Evolutionary conservation across 108 stramenopile species (phyloP).

Genomic region (Mayamaea pseudoterrestris): DNA sequence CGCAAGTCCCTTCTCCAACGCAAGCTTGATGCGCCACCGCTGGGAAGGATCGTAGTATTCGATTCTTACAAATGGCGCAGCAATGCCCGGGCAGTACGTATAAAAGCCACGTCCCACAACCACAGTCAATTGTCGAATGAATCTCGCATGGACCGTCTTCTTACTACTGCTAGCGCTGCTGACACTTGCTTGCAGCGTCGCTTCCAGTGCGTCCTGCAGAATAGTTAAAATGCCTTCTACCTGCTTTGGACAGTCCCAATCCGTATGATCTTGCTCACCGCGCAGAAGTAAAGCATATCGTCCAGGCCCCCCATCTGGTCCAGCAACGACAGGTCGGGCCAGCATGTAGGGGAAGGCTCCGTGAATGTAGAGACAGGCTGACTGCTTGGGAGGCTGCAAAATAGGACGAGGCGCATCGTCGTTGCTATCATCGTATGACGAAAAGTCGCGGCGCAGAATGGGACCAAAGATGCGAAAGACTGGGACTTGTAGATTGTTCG

Average conservation of each 20-base stretch:
- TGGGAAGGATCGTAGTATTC: slow-evolving; percentile 79
- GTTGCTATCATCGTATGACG: neutral
- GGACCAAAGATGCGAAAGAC: slow-evolving; percentile 76
- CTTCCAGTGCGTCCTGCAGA: slow-evolving; percentile 25
- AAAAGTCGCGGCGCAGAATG: slow-evolving; percentile 22
- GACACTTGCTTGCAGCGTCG: slow-evolving; percentile 19
- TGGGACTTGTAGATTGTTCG: slow-evolving; percentile 28
- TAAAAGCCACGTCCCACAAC: slow-evolving; percentile 78
- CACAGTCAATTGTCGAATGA: slow-evolving; percentile 58
- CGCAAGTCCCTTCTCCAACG: slow-evolving; percentile 65
- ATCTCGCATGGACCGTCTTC: neutral
- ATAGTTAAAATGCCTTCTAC: slow-evolving; percentile 16
- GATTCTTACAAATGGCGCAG: slow-evolving; percentile 53
- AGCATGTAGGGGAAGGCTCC: slow-evolving; percentile 78
- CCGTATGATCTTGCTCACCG: slow-evolving; percentile 25
- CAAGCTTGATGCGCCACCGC: slow-evolving; percentile 71
- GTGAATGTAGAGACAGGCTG: slow-evolving; percentile 75
- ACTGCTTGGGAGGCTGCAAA: slow-evolving; percentile 33
- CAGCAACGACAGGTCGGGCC: slow-evolving; percentile 58
- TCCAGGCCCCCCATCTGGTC: slow-evolving; percentile 58
- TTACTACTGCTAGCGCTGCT: slow-evolving; percentile 2
- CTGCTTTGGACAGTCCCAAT: slow-evolving; percentile 56
- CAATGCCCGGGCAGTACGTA: slow-evolving; percentile 62
- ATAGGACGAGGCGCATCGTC: neutral
- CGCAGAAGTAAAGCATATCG: no score